These are phyloP conservation scores for Uronychia setigera DNA, from an alignment of 73 alveolate genomes.

Conservation along the genomic window DNA sequence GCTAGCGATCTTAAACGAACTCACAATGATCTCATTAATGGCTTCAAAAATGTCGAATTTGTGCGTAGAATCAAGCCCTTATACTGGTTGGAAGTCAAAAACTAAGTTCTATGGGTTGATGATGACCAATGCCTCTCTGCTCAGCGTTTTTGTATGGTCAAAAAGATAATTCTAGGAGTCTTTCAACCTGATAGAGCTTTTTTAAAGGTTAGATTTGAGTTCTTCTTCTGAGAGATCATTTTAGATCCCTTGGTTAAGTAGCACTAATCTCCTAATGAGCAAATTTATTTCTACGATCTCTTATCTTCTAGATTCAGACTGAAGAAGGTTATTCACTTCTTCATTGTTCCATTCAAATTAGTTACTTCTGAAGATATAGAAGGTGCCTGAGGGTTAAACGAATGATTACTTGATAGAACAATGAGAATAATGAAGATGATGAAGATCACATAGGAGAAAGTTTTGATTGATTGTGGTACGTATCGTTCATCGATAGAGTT, in stretches of 20 bases:
- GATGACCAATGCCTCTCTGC: background rate
- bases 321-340: constrained; percentile 4
- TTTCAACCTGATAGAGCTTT: background rate
- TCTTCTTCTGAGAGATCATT: background rate
- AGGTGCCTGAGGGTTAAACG: constrained; percentile 8
- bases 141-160: background rate
- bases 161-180: background rate
- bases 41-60: constrained; percentile 40
- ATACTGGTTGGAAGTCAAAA: background rate
- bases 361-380: constrained; percentile 9
- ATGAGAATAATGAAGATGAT: constrained; percentile 19
- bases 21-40: constrained; percentile 37
- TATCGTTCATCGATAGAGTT: constrained; percentile 54
- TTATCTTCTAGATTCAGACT: constrained; percentile 20
- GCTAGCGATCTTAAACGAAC: constrained; percentile 33
- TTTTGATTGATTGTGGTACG: constrained; percentile 34
- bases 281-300: constrained; percentile 33
- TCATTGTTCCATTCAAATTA: constrained; percentile 10
- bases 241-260: background rate
- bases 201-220: background rate
- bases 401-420: background rate
- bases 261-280: constrained; percentile 2
- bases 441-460: constrained; percentile 18
- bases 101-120: background rate
- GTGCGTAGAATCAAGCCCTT: background rate